These are phyloP conservation scores for Trichaptum fuscoviolaceum DNA, from an alignment of 768 basidiomycete species.

Conservation along the genomic window DNA sequence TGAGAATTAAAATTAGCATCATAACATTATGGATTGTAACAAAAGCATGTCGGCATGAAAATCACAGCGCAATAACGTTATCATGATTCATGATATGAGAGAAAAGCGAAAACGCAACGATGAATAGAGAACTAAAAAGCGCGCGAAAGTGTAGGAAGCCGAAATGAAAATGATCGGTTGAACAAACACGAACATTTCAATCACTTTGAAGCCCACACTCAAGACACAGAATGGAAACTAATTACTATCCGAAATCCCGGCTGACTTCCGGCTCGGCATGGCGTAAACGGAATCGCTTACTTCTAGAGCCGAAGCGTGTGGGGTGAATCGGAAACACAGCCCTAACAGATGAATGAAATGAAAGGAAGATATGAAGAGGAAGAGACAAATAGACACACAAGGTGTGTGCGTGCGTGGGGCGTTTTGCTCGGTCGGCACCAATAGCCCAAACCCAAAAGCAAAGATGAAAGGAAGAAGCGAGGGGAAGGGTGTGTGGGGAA, in stretches of 20 bases:
- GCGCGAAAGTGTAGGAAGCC: not conserved
- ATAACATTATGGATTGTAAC: too few relatives aligned
- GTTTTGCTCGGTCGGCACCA: not conserved
- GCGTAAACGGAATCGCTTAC: not conserved
- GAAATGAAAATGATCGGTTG: not conserved
- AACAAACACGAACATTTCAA: not conserved
- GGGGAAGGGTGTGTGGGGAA: too few relatives aligned
- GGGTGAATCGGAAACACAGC: not conserved
- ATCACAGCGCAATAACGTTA: too few relatives aligned
- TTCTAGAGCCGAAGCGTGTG: not conserved
- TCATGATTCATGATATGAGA: not conserved
- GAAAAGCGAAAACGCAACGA: not conserved
- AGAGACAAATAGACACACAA: not conserved
- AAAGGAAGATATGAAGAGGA: not conserved
- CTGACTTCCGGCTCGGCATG: not conserved
- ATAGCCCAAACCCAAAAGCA: not conserved
- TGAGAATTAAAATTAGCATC: not conserved
- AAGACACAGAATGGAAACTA: not conserved
- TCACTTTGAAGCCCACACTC: not conserved
- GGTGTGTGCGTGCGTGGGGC: not conserved
- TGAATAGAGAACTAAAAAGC: not conserved
- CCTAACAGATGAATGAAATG: not conserved
- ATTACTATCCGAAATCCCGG: too few relatives aligned
- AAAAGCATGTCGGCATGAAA: too few relatives aligned
- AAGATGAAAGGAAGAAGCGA: constrained; percentile 13